phyloP scores from a whole-genome alignment of 371 early-diverging fungal species.

The Sporodiniella umbellata region DNA sequence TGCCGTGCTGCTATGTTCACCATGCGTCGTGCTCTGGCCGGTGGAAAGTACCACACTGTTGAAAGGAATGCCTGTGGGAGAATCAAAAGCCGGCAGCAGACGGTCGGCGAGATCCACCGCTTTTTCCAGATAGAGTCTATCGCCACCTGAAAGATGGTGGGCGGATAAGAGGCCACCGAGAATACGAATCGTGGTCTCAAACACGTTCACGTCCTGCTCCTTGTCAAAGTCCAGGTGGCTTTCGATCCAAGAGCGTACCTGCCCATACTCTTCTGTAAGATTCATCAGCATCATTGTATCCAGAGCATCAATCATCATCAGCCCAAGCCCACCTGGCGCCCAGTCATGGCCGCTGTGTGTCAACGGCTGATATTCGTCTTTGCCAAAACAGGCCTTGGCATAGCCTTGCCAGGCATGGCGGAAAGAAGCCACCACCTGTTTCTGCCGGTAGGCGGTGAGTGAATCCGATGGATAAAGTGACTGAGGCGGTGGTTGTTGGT shows the following conservation, averaged over 20 bases:
- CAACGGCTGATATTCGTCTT: constrained; percentile 82
- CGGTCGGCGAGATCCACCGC: constrained; percentile 80
- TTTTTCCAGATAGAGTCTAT: constrained; percentile 61
- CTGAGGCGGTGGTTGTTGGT: constrained; percentile 24
- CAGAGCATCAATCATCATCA: constrained; percentile 82
- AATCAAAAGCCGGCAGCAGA: constrained; percentile 74
- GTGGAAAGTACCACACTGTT: constrained; percentile 63
- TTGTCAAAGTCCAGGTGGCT: constrained; percentile 60
- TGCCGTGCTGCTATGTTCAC: constrained; percentile 63
- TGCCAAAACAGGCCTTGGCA: constrained; percentile 71
- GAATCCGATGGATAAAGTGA: constrained; percentile 12
- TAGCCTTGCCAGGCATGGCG: constrained; percentile 82
- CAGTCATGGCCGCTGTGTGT: constrained; percentile 49
- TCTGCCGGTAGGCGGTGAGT: constrained; percentile 35
- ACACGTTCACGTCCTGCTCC: constrained; percentile 77
- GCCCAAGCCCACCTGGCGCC: constrained; percentile 62
- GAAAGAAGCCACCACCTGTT: constrained; percentile 53
- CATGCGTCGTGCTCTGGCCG: constrained; percentile 30
- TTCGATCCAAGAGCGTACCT: constrained; percentile 66
- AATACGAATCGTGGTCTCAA: constrained; percentile 93
- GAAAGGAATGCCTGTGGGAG: constrained; percentile 75
- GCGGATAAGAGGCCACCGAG: constrained; percentile 88
- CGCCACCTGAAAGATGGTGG: constrained; percentile 70
- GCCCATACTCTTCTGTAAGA: constrained; percentile 65
- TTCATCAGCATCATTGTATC: constrained; percentile 86